Conservation (phyloP, 73 alveolate species). For the Diophrys appendiculata region DNA sequence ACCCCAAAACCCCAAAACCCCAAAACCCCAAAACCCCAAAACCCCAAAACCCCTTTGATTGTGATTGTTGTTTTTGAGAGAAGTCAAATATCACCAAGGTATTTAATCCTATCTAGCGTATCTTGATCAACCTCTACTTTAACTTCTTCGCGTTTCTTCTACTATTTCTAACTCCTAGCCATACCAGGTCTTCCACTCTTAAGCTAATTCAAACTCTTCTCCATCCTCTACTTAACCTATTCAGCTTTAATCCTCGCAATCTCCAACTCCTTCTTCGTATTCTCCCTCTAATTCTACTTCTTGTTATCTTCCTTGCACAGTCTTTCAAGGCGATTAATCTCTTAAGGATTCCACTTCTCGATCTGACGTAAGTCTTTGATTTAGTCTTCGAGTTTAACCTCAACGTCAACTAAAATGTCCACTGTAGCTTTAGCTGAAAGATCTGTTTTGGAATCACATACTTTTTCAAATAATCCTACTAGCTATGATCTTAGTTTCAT, state of each 20-base stretch:
- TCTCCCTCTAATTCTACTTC: slow-evolving; percentile 9
- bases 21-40: too few species aligned
- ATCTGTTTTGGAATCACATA: slow-evolving; percentile 32
- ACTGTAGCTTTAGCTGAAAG: slow-evolving; percentile 23
- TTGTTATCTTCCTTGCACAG: slow-evolving; percentile 23
- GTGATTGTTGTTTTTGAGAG: too few species aligned
- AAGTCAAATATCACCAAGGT: slow-evolving; percentile 34
- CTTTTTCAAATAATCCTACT: slow-evolving; percentile 23
- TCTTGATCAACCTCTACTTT: slow-evolving; percentile 38
- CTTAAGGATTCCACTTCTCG: slow-evolving; percentile 39
- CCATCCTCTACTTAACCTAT: slow-evolving; percentile 22
- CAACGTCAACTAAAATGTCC: slow-evolving; percentile 48
- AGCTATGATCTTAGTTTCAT: slow-evolving; percentile 40
- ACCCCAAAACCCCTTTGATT: too few species aligned
- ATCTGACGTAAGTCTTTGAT: slow-evolving; percentile 48
- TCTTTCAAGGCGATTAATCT: slow-evolving; percentile 42
- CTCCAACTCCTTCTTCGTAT: slow-evolving; percentile 8
- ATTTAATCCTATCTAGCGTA: slow-evolving; percentile 36
- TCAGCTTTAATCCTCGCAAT: slow-evolving; percentile 24
- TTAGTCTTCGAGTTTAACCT: slow-evolving; percentile 19
- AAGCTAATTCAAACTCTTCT: slow-evolving; percentile 18
- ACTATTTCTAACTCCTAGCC: slow-evolving; percentile 16
- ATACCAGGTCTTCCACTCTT: slow-evolving; percentile 3
- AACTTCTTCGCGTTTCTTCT: slow-evolving; percentile 7
- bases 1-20: too few species aligned